Base-by-base conservation (phyloP, 345 rosid genomes). In the Streptanthus diversifolius region DNA sequence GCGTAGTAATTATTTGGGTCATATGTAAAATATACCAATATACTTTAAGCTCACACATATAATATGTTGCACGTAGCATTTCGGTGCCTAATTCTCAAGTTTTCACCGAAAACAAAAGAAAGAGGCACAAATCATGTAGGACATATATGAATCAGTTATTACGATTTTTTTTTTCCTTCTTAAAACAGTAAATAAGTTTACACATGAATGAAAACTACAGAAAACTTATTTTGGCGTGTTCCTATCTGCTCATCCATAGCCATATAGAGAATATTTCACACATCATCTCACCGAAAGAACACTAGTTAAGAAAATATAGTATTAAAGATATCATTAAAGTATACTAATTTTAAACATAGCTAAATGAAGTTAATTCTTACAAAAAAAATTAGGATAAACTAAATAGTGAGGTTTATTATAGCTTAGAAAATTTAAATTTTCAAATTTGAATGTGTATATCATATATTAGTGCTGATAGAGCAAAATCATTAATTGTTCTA, bases 51-150 rank as follows among this genome's bases (percentile, higher is more conserved):
- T 52, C 54, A 72, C 63, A 25, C 51, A 17, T 27, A 25, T 14
- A 14, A 7, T 49, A 24, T 39, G n/a, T 51, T 62, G 32, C 62
- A 71, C 29, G 54, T 52, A 55, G 36, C 63, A 63, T 72, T 72
- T 53, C 52, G 76, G 56, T 53, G 70, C 63, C 45, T 43, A 41
- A 30, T 53, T 39, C 43, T 40, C 35, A 40, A 62, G 7, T 51
- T 62, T 62, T 39, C 41, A 40, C 17, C 18, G 17, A 21, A 41
- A 13, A 2, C 0, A 57, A 37, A 51, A 3, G 14, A 18, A 25
- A 27, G 29, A 43, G 5, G 17, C 22, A 51, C 14, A 39, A 9
- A 53, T 41, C 18, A 30, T 39, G 69, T 39, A 61, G 17, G 76
- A 63, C 70, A 43, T 30, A 25, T 13, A 19, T 40, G 25, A 51